Percentiles rank a stretch among this genome's conserved stretches.
These are phyloP conservation scores for Ochetophila trinervis DNA, from an alignment of 306 rosid genomes.

Conservation along the genomic window DNA sequence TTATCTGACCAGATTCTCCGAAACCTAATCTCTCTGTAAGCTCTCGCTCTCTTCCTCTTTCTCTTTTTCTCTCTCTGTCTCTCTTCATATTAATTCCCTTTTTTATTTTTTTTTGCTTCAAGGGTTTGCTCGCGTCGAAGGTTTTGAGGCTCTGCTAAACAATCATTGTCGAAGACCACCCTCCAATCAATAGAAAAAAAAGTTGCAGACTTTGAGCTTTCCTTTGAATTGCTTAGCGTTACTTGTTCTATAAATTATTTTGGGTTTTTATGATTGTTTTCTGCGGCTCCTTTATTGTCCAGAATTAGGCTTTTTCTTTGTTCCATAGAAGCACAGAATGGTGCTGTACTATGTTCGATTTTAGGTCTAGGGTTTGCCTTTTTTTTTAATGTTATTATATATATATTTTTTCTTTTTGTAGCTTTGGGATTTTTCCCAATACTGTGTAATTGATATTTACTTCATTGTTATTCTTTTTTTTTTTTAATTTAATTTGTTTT, in stretches of 20 bases:
- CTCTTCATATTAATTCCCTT: neutral
- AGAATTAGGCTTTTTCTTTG: conserved; percentile 37
- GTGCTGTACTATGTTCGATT: conserved; percentile 40
- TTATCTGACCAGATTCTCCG: no score
- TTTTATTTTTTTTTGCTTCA: neutral
- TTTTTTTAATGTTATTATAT: conserved; percentile 21
- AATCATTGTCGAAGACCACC: conserved; percentile 3
- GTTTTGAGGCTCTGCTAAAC: conserved; percentile 3
- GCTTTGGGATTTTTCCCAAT: conserved; percentile 31
- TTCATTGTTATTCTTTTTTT: conserved; percentile 31
- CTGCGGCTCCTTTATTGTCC: conserved; percentile 15
- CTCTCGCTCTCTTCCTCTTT: no score
- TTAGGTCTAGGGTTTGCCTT: conserved; percentile 33
- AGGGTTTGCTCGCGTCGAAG: conserved; percentile 5
- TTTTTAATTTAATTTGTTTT: conserved; percentile 17
- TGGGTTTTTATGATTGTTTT: neutral
- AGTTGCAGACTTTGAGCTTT: conserved; percentile 3
- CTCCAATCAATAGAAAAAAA: neutral
- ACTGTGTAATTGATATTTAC: conserved; percentile 56
- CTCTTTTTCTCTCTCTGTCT: neutral
- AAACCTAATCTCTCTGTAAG: no score
- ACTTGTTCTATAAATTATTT: neutral
- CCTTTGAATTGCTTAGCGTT: neutral
- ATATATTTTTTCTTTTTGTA: conserved; percentile 24
- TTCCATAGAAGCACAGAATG: conserved; percentile 21